Base-by-base conservation (phyloP, 1,284 basidiomycete species). In the Coriolopsis trogii region DNA sequence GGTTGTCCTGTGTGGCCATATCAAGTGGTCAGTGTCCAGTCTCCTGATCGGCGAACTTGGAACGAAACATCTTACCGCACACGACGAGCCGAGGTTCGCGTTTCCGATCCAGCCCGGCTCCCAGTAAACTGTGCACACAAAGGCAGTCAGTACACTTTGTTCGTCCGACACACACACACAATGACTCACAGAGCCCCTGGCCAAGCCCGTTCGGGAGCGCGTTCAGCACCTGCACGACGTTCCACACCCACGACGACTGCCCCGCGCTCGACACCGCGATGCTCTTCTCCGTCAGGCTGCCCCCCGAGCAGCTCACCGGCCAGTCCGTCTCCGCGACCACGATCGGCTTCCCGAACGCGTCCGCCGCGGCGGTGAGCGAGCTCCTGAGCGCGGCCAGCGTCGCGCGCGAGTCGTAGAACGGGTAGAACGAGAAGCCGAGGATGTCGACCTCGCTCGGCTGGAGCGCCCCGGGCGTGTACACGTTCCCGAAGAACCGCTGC, bases 311-410 rank as follows among this genome's bases (percentile, higher is more conserved):
- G 0, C 67, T 61, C 8, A 66, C 78, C 0, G 83, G 81, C 82
- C 82, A 86, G 65, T 86, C 78, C 3, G 83, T 85, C 66, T 85
- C 83, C 3, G 81, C 83, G 7, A 85, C 75, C 64, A 85, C 77
- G 33, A 84, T 41, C 21, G 77, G 78, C 71, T 85, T 84, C 38
- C 68, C 71, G 41, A 73, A 78, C 43, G 72, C 73, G 39, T 73
- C 75, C 5, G 78, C 74, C 31, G 83, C 68, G 36, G 72, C 73
- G 24, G 73, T 76, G 58, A 86, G 66, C 37, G 77, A 80, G 4
- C 77, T 73, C 55, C 76, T 66, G 34, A 86, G 71, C 7, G 72
- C 74, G 29, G 65, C 61, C 23, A 78, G 67, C 4, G 81, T 85
- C 7, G 84, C 83, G 13, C 73, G 70, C 8, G 80, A 74, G 31